Evolutionary conservation across 1,139 yeast genomes (phyloP).

Genomic region (Yamadazyma triangularis): DNA sequence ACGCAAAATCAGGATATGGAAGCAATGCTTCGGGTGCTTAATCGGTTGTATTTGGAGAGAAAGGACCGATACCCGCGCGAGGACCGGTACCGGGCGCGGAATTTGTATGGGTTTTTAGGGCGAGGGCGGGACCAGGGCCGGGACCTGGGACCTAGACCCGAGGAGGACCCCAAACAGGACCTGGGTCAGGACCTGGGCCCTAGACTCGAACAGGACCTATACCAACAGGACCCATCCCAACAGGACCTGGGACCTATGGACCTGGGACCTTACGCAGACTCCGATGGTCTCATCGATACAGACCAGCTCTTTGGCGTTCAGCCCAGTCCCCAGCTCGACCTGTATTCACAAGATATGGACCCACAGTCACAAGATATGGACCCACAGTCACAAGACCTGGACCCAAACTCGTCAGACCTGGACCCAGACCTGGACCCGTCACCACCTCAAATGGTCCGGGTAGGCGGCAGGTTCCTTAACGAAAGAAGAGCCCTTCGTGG

Average conservation of each 20-base stretch:
- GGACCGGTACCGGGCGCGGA: constrained; percentile 35
- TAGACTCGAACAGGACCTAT: neutral
- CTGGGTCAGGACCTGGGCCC: neutral
- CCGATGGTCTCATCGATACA: neutral
- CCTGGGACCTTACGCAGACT: neutral
- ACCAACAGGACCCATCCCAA: neutral
- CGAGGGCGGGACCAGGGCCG: neutral
- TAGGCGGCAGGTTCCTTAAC: constrained; percentile 30
- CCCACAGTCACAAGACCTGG: neutral
- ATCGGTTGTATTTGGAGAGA: constrained; percentile 28
- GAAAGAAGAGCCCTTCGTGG: constrained; percentile 30
- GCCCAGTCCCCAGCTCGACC: too few species aligned
- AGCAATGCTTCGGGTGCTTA: constrained; percentile 30
- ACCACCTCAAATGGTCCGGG: constrained; percentile 15
- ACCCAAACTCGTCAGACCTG: neutral
- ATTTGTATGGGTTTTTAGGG: constrained; percentile 36
- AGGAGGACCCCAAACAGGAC: neutral
- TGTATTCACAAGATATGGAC: too few species aligned
- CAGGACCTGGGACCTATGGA: neutral
- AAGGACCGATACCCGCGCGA: constrained; percentile 35
- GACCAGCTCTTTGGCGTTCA: neutral
- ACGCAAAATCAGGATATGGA: constrained; percentile 31
- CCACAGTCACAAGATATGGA: neutral
- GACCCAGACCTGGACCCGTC: too few species aligned
- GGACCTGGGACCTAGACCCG: neutral